Percentiles rank a stretch among this genome's conserved stretches.
phyloP scores from a whole-genome alignment of 805 yeast species.

The Kodamaea hsintzibuensis region DNA sequence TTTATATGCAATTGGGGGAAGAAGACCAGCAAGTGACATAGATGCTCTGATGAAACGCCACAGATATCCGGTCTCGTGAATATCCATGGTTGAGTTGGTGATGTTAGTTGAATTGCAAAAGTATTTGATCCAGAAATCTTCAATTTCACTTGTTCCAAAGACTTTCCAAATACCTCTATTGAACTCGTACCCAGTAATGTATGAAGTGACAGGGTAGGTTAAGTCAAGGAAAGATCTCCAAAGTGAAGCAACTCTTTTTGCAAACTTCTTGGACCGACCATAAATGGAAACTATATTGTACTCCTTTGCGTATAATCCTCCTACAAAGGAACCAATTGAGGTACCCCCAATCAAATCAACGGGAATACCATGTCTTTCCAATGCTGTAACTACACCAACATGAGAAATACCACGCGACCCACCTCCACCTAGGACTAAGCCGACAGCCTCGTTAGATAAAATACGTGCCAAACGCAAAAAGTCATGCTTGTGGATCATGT shows the following conservation, averaged over 20 bases:
- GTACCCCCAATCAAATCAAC: slow-evolving; percentile 95
- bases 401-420: slow-evolving; percentile 96
- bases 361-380: slow-evolving; percentile 91
- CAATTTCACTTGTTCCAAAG: slow-evolving; percentile 88
- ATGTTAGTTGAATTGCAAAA: slow-evolving; percentile 92
- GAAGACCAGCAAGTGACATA: slow-evolving; percentile 91
- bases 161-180: slow-evolving; percentile 97
- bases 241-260: slow-evolving; percentile 74
- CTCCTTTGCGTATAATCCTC: slow-evolving; percentile 92
- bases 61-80: slow-evolving; percentile 88
- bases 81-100: slow-evolving; percentile 92
- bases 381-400: slow-evolving; percentile 84
- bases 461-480: slow-evolving; percentile 87
- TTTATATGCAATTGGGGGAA: slow-evolving; percentile 85
- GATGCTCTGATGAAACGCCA: slow-evolving; percentile 97
- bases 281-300: slow-evolving; percentile 88
- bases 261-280: slow-evolving; percentile 85
- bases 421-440: slow-evolving; percentile 94
- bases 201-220: slow-evolving; percentile 91
- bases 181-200: slow-evolving; percentile 96
- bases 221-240: slow-evolving; percentile 86
- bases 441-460: slow-evolving; percentile 89
- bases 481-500: slow-evolving; percentile 74
- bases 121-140: slow-evolving; percentile 91
- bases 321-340: slow-evolving; percentile 93